Evolutionary conservation across 2,329 filamentous ascomycete genomes (phyloP), one percentile per base, ranked within the genome.

Genomic region (Curvularia sp.): DNA sequence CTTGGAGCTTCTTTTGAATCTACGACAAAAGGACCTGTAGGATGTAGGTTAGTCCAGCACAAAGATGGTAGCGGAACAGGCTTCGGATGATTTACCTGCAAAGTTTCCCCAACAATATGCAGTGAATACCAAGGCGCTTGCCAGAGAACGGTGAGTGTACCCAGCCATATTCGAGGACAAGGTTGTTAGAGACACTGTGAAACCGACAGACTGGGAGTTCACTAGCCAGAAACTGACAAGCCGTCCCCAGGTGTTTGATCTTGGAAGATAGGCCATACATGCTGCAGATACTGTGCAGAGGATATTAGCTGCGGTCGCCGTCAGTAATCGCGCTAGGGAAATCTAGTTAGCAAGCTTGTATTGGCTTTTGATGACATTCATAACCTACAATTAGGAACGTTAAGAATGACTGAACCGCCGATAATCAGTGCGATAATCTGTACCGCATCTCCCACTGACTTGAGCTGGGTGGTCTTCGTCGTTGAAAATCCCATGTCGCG

Each of bases 401-500:
- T 77, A 1, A 48, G 18, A n/a, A 48, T 48, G 28, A 48, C 59
- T 34, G 63, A 61, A 18, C 76, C 77, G 10, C 75, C 74, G 15
- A 65, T 66, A n/a, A 66, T 73, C 53, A 80, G 70, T 0, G 77
- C 68, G 2, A 79, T 54, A 13, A 80, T 74, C 28, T 79, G 76
- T 4, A 79, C 69, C 3, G 77, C 78, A 19, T 84, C 85, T 15
- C 84, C 85, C 0, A 85, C 85, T 53, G 88, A 87, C 60, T 87
- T 84, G 9, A 87, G 80, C 57, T 86, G 85, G 58, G 86, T 83
- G 86, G 95, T 49, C 95, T 95, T 2, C 90, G 98, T 77, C 84
- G 93, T 45, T 88, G 98, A 79, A 96, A 98, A 67, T 91, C 91
- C 19, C 91, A 98, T 78, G 90, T 80, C 80, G n/a, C 74, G 73